Evolutionary conservation across 163 green algal genomes (phyloP).

Genomic region (Volvox carteri): DNA sequence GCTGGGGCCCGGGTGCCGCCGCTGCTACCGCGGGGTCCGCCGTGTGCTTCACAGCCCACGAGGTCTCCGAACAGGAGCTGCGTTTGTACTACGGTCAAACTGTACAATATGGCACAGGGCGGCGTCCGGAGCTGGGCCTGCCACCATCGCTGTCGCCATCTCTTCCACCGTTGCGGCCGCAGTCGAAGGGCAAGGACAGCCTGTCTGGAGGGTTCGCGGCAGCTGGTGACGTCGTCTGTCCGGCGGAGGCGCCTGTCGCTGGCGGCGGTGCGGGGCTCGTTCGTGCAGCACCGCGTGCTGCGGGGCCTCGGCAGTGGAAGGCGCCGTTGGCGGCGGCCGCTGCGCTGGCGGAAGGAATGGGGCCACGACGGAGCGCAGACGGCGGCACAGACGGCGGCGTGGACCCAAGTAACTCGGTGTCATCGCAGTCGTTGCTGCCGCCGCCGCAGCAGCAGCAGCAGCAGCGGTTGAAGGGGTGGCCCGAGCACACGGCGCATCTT

Average conservation of each 20-base stretch:
- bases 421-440: too few species aligned
- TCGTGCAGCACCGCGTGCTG: too few species aligned
- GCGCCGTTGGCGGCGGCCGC: too few species aligned
- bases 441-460: neutral
- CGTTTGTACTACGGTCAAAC: constrained; percentile 28
- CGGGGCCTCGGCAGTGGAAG: neutral
- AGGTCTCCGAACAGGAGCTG: neutral
- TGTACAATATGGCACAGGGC: neutral
- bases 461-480: constrained; percentile 4
- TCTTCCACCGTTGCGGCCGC: neutral
- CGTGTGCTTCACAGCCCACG: neutral
- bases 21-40: neutral
- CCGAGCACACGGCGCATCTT: neutral
- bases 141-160: neutral
- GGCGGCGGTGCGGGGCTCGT: too few species aligned
- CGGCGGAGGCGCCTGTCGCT: too few species aligned
- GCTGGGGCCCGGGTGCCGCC: neutral
- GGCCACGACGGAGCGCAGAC: too few species aligned
- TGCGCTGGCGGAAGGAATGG: too few species aligned
- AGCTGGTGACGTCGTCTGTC: too few species aligned
- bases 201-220: too few species aligned
- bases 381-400: too few species aligned
- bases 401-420: too few species aligned
- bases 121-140: neutral
- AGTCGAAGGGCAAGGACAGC: neutral